phyloP scores from a whole-genome alignment of 2,329 filamentous ascomycete species.

The Macrophomina pseudophaseolina region DNA sequence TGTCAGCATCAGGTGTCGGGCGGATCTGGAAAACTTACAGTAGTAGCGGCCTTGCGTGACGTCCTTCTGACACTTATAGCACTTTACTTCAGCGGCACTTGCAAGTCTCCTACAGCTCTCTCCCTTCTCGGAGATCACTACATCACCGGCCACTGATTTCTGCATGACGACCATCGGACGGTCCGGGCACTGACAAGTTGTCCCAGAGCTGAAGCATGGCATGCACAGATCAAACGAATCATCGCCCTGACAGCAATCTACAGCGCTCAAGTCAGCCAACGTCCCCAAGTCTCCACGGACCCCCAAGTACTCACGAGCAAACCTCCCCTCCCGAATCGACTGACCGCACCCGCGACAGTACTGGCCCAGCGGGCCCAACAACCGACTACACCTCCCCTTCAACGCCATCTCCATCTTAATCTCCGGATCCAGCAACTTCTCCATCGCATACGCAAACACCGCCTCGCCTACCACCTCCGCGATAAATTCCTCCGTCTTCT shows the following conservation, averaged over 20 bases:
- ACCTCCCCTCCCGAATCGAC: conserved; percentile 15
- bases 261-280: background rate
- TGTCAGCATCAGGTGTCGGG: background rate
- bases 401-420: conserved; percentile 6
- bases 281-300: fast-evolving
- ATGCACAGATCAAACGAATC: conserved; percentile 14
- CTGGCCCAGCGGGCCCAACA: conserved; percentile 18
- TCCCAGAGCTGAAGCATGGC: background rate
- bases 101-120: conserved; percentile 3
- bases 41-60: conserved; percentile 5
- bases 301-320: conserved; percentile 1
- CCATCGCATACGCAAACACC: conserved; percentile 15
- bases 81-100: background rate
- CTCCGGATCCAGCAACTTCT: conserved; percentile 23
- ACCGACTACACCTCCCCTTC: conserved; percentile 16
- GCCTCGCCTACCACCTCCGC: conserved; percentile 5
- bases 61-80: background rate
- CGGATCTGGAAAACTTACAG: background rate
- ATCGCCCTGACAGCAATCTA: conserved; percentile 13
- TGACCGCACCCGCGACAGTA: conserved; percentile 14
- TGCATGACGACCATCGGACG: conserved; percentile 4
- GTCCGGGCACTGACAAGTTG: background rate
- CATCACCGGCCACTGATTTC: conserved; percentile 15
- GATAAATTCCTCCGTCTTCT: conserved; percentile 23
- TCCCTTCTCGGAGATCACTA: conserved; percentile 7